Percentiles rank a stretch among this genome's conserved stretches.
Conservation (phyloP, 169 alveolate species). For the Plasmodium chabaudi region DNA sequence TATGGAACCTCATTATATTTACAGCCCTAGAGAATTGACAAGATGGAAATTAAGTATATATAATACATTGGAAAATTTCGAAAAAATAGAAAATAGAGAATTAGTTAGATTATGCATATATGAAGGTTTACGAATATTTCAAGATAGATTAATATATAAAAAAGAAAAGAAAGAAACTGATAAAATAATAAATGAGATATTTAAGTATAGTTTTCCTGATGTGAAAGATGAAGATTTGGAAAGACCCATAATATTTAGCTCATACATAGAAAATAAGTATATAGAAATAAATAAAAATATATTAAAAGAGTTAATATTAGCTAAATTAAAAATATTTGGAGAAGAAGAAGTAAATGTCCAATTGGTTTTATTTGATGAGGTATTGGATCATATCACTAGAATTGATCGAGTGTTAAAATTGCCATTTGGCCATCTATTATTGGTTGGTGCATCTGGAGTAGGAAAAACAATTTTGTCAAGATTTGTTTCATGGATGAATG, state of each 20-base stretch:
- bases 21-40: constrained; percentile 98
- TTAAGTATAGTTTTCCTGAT: constrained; percentile 78
- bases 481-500: constrained; percentile 97
- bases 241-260: constrained; percentile 91
- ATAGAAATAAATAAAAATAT: constrained; percentile 88
- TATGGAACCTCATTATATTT: constrained; percentile 97
- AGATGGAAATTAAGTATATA: constrained; percentile 97
- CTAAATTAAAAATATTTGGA: constrained; percentile 91
- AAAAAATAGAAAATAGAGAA: constrained; percentile 76
- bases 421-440: constrained; percentile 97
- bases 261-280: constrained; percentile 85
- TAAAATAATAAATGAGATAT: constrained; percentile 91
- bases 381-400: constrained; percentile 96
- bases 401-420: constrained; percentile 97
- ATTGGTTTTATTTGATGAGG: constrained; percentile 95
- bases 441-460: constrained; percentile 98
- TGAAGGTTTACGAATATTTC: constrained; percentile 97
- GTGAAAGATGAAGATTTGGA: constrained; percentile 79
- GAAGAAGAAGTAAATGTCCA: constrained; percentile 97
- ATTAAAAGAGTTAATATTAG: constrained; percentile 85
- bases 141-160: constrained; percentile 94
- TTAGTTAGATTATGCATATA: constrained; percentile 94
- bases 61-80: constrained; percentile 83
- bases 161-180: constrained; percentile 96
- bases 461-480: constrained; percentile 96